Evolutionary conservation across 495 filamentous ascomycete species (phyloP).

Genomic region (Talaromyces thailandensis): DNA sequence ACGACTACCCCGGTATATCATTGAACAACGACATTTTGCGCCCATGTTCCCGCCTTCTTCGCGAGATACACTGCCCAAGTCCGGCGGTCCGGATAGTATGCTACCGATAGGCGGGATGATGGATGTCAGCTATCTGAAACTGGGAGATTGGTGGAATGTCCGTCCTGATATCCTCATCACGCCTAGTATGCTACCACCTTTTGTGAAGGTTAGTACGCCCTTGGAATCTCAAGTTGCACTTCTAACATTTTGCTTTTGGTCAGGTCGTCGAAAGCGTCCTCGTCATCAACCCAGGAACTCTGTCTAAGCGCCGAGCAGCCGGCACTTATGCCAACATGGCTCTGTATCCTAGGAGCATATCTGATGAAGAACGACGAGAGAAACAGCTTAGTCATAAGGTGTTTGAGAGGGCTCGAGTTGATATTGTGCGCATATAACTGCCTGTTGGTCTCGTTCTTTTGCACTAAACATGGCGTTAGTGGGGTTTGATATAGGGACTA

Average conservation of each 20-base stretch:
- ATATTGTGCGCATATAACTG: constrained; percentile 65
- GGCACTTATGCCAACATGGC: constrained; percentile 76
- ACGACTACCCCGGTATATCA: constrained; percentile 58
- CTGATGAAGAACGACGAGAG: constrained; percentile 47
- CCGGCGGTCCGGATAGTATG: constrained; percentile 43
- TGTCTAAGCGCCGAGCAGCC: constrained; percentile 72
- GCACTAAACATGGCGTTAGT: not conserved
- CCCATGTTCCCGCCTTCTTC: constrained; percentile 76
- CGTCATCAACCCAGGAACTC: constrained; percentile 76
- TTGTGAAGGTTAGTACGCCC: constrained; percentile 64
- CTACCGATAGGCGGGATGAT: constrained; percentile 63
- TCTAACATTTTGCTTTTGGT: not conserved
- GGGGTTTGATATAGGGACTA: not conserved
- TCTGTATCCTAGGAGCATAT: constrained; percentile 52
- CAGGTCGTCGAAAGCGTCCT: constrained; percentile 80
- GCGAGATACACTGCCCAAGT: constrained; percentile 56
- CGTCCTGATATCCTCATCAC: constrained; percentile 77
- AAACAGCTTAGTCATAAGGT: constrained; percentile 61
- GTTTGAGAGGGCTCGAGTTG: constrained; percentile 75
- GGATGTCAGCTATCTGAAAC: constrained; percentile 76
- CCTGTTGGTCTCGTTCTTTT: not conserved
- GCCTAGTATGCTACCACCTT: constrained; percentile 74
- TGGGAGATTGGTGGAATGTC: constrained; percentile 82
- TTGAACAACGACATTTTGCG: constrained; percentile 84
- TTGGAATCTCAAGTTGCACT: not conserved